These are phyloP conservation scores for Anisodus acutangulus DNA, from an alignment of 257 asterid genomes.

Conservation along the genomic window DNA sequence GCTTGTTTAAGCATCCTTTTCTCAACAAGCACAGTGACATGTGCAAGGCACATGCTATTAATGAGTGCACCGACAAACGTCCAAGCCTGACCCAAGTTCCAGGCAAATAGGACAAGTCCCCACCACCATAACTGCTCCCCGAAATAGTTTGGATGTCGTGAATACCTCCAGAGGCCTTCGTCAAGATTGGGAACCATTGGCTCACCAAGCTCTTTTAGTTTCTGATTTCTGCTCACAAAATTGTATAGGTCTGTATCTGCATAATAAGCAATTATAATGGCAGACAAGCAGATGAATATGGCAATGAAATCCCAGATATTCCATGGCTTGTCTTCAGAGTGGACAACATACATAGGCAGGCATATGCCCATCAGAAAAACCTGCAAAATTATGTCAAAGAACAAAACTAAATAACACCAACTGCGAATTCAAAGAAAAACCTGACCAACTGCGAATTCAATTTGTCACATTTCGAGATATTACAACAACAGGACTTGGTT, in stretches of 20 bases:
- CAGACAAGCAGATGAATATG: constrained; percentile 58
- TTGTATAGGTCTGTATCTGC: constrained; percentile 82
- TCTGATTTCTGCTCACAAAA: constrained; percentile 59
- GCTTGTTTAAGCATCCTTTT: constrained; percentile 71
- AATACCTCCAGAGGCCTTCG: constrained; percentile 76
- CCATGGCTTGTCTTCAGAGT: constrained; percentile 52
- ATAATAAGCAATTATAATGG: constrained; percentile 63
- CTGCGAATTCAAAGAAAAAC: background rate
- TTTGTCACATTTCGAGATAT: background rate
- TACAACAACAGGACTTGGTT: background rate
- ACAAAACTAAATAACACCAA: background rate
- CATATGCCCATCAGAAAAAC: constrained; percentile 81
- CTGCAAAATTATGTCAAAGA: constrained; percentile 41
- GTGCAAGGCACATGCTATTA: constrained; percentile 76
- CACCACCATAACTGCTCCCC: constrained; percentile 99
- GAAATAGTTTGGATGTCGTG: constrained; percentile 89
- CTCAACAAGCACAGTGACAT: constrained; percentile 89
- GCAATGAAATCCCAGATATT: constrained; percentile 68
- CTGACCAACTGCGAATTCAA: background rate
- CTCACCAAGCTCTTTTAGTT: constrained; percentile 54
- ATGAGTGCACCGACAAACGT: constrained; percentile 64
- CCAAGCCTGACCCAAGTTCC: constrained; percentile 78
- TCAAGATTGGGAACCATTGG: constrained; percentile 68
- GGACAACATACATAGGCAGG: constrained; percentile 75
- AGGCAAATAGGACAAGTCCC: constrained; percentile 75